Base-by-base conservation (phyloP, 2,329 filamentous ascomycete genomes). In the Chaetomiaceae sp. region DNA sequence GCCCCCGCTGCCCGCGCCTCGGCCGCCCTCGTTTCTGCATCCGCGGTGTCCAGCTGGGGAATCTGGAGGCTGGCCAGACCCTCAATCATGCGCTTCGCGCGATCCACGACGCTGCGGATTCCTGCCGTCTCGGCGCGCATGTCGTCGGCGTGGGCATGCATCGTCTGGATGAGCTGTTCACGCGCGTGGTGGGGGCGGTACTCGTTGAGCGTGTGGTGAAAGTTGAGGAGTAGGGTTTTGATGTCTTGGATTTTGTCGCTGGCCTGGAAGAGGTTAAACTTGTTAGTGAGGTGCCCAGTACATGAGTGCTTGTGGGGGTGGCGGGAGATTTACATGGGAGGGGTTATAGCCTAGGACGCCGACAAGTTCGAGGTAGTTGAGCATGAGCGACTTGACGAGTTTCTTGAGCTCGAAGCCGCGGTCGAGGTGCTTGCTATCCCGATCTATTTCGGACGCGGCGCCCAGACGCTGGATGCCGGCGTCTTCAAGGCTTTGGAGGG, bases 171-270 rank as follows among this genome's bases (percentile, higher is more conserved):
- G 51, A 95, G 74, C 23, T 85, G 90, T 71, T 96, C 91, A 39
- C 92, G 74, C 20, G 91, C 90, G 70, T 97, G 92, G 66, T 96
- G 91, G 9, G 91, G 91, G 27, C 92, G 80, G 70, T 96, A 97
- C 67, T 95, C 85, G 67, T 99, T 99, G 58, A 97, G 82, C 48
- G 96, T 78, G 63, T 95, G 89, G 69, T 96, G 90, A 63, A 95
- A 86, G 67, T 97, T 97, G 67, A 92, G 84, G 56, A 95, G 85
- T 23, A 97, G 72, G 14, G 85, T 90, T 61, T 86, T 79, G 27
- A 99, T 70, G 66, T 97, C 86, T 39, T 82, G 75, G 40, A 92
- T 77, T 65, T 95, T 95, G 37, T 82, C 77, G 21, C 79, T 74
- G 45, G 83, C 86, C 65, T 85, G 60, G 60, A 16, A 56, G n/a